Base-by-base conservation (phyloP, 495 filamentous ascomycete species). In the Talaromyces stipitatus region DNA sequence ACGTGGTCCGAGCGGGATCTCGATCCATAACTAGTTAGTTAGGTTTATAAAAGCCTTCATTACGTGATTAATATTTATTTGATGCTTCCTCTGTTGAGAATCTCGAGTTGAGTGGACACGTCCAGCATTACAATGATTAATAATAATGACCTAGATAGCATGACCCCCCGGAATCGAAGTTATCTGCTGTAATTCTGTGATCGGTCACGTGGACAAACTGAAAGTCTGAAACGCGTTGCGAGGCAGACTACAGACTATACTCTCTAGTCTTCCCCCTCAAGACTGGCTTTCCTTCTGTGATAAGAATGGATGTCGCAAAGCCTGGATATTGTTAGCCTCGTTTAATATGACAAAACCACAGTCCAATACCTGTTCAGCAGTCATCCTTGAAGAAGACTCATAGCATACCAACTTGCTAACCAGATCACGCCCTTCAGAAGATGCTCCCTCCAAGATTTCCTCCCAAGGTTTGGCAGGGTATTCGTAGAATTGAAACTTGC, bases 401-500 rank as follows among this genome's bases (percentile, higher is more conserved):
- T 81, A 88, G 47, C 69, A 62, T 18, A 88, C 69, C 50, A 88
- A 63, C 32, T 66, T 64, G 48, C 72, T 72, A 30, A 83, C 82
- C 33, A 87, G 60, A 59, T 85, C 79, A 52, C 76, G 72, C 14
- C 75, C 81, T 12, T 70, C 70, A 3, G 75, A 74, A 3, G 77
- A 75, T 6, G 72, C 71, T 4, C 68, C 70, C 1, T 74, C 75
- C 9, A 86, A 67, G 28, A 86, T 69, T 1, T 76, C 69, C 9
- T 75, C 66, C 85, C 85, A 88, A 6, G 64, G 24, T 51, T 73
- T 78, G 2, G 69, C 60, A 6, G 74, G 75, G 62, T 79, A 84
- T 57, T 74, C 61, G 55, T 80, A 64, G 59, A 86, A 88, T 55
- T 78, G 67, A 60, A 88, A 79, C 64, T 87, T 88, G 12, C 81